A percentile compares a stretch with the other conserved stretches of the same genome.
phyloP scores from a whole-genome alignment of 2,329 filamentous ascomycete species.

The Tricladium varicosporioides region DNA sequence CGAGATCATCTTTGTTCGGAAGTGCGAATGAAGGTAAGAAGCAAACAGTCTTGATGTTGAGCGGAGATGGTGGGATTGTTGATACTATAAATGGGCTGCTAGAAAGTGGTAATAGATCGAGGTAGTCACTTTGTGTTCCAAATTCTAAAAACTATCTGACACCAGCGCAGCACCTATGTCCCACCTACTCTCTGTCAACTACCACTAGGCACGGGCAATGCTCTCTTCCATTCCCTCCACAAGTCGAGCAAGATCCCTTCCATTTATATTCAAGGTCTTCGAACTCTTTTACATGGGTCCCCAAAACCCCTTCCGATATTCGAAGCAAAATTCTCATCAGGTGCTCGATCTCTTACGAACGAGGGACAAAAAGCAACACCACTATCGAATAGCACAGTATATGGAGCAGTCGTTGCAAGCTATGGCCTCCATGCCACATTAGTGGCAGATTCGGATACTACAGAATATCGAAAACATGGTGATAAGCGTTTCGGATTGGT shows the following conservation, averaged over 20 bases:
- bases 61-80: slow-evolving; percentile 82
- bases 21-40: slow-evolving; percentile 44
- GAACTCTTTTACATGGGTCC: slow-evolving; percentile 58
- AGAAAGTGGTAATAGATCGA: slow-evolving; percentile 19
- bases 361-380: slow-evolving; percentile 29
- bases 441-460: slow-evolving; percentile 87
- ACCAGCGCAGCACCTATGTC: slow-evolving; percentile 23
- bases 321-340: slow-evolving; percentile 57
- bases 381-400: slow-evolving; percentile 39
- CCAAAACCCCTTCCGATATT: slow-evolving; percentile 60
- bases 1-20: slow-evolving; percentile 46
- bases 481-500: slow-evolving; percentile 80
- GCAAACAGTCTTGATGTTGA: slow-evolving; percentile 73
- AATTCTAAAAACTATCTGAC: slow-evolving; percentile 19
- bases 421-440: slow-evolving; percentile 89
- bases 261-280: slow-evolving; percentile 40
- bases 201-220: slow-evolving; percentile 65
- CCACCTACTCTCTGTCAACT: slow-evolving; percentile 50
- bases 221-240: slow-evolving; percentile 37
- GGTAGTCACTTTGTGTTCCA: slow-evolving; percentile 21
- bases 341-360: slow-evolving; percentile 43
- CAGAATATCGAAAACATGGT: slow-evolving; percentile 75
- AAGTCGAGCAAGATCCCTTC: not conserved
- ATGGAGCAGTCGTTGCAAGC: slow-evolving; percentile 82
- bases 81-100: slow-evolving; percentile 74